A percentile compares a stretch with the other conserved stretches of the same genome.
phyloP scores from a whole-genome alignment of 371 early-diverging fungal species.

The Mycotypha africana region DNA sequence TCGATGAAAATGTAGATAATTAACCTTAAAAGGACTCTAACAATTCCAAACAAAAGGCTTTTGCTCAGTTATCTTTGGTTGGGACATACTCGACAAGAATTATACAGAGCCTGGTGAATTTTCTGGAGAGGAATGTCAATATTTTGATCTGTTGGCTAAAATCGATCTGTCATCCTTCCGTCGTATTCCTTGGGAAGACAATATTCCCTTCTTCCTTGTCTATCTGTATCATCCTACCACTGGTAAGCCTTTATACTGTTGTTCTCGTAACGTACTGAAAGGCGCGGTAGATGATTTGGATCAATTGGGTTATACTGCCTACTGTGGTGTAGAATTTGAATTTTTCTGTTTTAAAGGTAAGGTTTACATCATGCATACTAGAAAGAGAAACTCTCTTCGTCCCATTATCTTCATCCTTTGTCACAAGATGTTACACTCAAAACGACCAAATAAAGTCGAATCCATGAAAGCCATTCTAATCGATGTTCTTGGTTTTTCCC shows the following conservation, averaged over 20 bases:
- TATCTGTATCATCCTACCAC: slow-evolving; percentile 58
- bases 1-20: too few relatives aligned
- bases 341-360: slow-evolving; percentile 81
- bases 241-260: slow-evolving; percentile 51
- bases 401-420: too few relatives aligned
- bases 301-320: slow-evolving; percentile 48
- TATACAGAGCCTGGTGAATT: slow-evolving; percentile 31
- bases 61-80: slow-evolving; percentile 81
- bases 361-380: too few relatives aligned
- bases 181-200: slow-evolving; percentile 73
- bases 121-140: slow-evolving; percentile 38
- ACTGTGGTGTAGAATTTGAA: slow-evolving; percentile 78
- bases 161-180: slow-evolving; percentile 65
- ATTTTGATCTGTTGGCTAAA: slow-evolving; percentile 63
- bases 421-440: too few relatives aligned
- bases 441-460: too few relatives aligned
- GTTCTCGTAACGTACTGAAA: slow-evolving; percentile 66
- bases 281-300: slow-evolving; percentile 38
- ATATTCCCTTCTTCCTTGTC: slow-evolving; percentile 72
- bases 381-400: too few relatives aligned
- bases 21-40: too few relatives aligned
- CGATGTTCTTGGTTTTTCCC: too few relatives aligned
- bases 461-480: too few relatives aligned
- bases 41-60: too few relatives aligned
- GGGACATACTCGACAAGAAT: slow-evolving; percentile 69